Evolutionary conservation across 164 flowering plant genomes (phyloP).

Genomic region (Vitis labrusca): DNA sequence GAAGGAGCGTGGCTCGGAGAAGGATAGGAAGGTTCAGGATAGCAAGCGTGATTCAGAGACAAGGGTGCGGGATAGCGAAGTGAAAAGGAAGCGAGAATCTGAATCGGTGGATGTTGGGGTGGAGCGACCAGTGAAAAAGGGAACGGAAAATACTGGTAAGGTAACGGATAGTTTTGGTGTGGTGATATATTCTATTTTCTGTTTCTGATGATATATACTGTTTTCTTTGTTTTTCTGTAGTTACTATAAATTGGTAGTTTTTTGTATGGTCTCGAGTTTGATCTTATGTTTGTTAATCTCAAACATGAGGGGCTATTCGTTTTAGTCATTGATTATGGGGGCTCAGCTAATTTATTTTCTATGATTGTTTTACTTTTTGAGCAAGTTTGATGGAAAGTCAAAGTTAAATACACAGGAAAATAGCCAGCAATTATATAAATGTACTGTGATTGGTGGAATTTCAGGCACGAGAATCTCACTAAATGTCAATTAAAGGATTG

Average conservation of each 20-base stretch:
- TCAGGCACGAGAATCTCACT: too few species aligned
- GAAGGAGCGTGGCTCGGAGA: constrained; percentile 41
- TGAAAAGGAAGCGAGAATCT: constrained; percentile 33
- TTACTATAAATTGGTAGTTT: neutral
- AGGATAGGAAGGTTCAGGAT: constrained; percentile 41
- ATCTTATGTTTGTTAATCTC: neutral
- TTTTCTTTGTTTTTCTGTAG: neutral
- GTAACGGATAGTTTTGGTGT: constrained; percentile 8
- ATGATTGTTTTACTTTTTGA: neutral
- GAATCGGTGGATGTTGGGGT: neutral
- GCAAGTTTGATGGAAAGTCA: neutral
- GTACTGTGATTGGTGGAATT: too few species aligned
- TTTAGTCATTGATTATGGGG: too few species aligned
- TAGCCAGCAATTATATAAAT: too few species aligned
- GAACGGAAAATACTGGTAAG: constrained; percentile 56
- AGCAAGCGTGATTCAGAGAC: constrained; percentile 18
- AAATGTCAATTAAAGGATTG: too few species aligned
- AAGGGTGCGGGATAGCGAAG: constrained; percentile 21
- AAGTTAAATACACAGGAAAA: neutral
- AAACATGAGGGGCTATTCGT: too few species aligned
- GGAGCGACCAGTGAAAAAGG: too few species aligned
- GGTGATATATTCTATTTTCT: too few species aligned
- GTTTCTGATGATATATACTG: too few species aligned
- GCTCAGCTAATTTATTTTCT: too few species aligned
- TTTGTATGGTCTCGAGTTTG: neutral